phyloP scores from a whole-genome alignment of 1,139 yeast species.

The Arxiozyma telluris region DNA sequence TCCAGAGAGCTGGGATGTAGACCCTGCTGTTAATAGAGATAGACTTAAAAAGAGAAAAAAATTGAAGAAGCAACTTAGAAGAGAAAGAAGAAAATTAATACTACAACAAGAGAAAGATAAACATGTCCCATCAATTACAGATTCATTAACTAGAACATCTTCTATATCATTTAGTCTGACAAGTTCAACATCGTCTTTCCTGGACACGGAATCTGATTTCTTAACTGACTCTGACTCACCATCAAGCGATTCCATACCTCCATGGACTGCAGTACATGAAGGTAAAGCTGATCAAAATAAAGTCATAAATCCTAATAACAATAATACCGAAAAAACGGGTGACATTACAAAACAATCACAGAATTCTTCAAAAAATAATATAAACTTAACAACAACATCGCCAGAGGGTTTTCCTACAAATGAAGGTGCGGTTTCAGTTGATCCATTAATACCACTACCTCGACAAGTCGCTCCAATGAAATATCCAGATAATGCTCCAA shows the following conservation, averaged over 20 bases:
- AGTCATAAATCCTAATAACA: background rate
- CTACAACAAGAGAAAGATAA: background rate
- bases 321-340: background rate
- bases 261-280: constrained; percentile 7
- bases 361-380: background rate
- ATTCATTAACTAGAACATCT: background rate
- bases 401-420: constrained; percentile 4
- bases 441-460: background rate
- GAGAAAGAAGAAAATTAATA: background rate
- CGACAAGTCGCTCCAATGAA: background rate
- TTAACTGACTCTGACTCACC: constrained; percentile 3
- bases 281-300: background rate
- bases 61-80: background rate
- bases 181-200: background rate
- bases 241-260: constrained; percentile 3
- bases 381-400: constrained; percentile 4
- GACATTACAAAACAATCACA: background rate
- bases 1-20: constrained; percentile 78
- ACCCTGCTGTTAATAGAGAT: constrained; percentile 11
- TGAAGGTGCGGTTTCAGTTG: background rate
- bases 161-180: background rate
- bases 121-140: background rate
- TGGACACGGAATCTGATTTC: constrained; percentile 8
- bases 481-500: background rate
- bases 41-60: constrained; percentile 7